A percentile compares a stretch with the other conserved stretches of the same genome.
Conservation (phyloP, 1,284 basidiomycete species). For the Sanguinoderma infundibulare region DNA sequence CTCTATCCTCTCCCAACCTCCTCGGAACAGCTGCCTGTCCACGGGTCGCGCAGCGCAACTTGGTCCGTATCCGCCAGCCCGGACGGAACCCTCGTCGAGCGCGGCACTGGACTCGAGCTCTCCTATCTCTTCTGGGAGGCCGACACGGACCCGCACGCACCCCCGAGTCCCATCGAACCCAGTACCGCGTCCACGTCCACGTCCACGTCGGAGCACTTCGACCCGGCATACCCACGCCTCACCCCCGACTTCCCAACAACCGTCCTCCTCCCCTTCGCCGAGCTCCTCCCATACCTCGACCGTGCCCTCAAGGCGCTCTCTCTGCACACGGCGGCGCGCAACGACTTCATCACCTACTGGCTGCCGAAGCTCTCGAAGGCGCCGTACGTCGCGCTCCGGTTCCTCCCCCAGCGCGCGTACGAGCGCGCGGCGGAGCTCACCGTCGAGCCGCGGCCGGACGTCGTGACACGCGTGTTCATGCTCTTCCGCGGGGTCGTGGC, state of each 20-base stretch:
- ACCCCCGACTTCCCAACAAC: constrained; percentile 3
- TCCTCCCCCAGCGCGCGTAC: constrained; percentile 47
- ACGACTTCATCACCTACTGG: constrained; percentile 50
- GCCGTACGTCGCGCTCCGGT: constrained; percentile 47
- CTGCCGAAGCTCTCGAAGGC: constrained; percentile 45
- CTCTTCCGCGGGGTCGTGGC: constrained; percentile 44
- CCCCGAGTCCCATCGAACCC: background rate
- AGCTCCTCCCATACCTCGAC: constrained; percentile 42
- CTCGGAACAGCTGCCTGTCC: background rate
- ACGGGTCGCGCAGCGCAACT: constrained; percentile 15
- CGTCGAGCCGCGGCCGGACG: constrained; percentile 44
- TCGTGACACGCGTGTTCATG: constrained; percentile 51
- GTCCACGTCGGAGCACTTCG: constrained; percentile 7
- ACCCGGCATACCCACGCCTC: background rate
- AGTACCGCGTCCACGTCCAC: background rate
- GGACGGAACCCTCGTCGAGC: constrained; percentile 1
- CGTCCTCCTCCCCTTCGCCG: constrained; percentile 33
- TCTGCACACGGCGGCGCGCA: constrained; percentile 46
- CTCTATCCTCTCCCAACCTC: constrained; percentile 1
- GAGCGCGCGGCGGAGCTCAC: constrained; percentile 42
- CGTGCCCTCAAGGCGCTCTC: constrained; percentile 36
- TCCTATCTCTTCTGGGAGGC: constrained; percentile 40
- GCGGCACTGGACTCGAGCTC: background rate
- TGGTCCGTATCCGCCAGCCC: constrained; percentile 21
- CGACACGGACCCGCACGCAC: background rate